Conservation (phyloP, 2,329 filamentous ascomycete genomes). For the Aspergillus jensenii region DNA sequence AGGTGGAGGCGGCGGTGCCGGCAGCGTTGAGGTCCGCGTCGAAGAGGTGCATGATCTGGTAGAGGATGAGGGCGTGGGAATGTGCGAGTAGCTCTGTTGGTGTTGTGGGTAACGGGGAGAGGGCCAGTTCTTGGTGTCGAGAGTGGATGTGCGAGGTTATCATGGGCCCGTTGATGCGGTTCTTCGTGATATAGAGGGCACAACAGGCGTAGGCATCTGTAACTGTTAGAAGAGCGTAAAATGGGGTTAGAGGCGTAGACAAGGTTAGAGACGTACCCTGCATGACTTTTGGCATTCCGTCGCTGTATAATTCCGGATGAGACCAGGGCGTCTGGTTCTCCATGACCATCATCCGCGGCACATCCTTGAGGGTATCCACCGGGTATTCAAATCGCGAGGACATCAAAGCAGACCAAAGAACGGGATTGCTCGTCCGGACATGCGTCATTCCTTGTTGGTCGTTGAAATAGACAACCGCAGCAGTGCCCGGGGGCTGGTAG, state of each 20-base stretch:
- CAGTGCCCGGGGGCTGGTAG: neutral
- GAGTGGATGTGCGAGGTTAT: conserved; percentile 52
- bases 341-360: conserved; percentile 47
- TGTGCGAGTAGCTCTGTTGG: conserved; percentile 41
- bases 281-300: conserved; percentile 52
- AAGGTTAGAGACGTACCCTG: conserved; percentile 40
- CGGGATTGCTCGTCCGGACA: conserved; percentile 3
- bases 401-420: conserved; percentile 20
- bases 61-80: conserved; percentile 51
- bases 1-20: conserved; percentile 40
- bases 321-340: conserved; percentile 55
- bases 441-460: neutral
- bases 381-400: conserved; percentile 33
- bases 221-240: neutral
- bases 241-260: neutral
- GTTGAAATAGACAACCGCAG: neutral
- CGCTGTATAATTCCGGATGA: conserved; percentile 53
- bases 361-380: conserved; percentile 48
- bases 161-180: conserved; percentile 47
- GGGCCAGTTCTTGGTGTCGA: conserved; percentile 46
- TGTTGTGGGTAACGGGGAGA: conserved; percentile 25
- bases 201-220: conserved; percentile 55
- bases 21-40: conserved; percentile 50
- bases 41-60: conserved; percentile 53
- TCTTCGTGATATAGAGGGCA: conserved; percentile 54